These are phyloP conservation scores for Kondoa malvinella DNA, from an alignment of 768 basidiomycete genomes.

Conservation along the genomic window DNA sequence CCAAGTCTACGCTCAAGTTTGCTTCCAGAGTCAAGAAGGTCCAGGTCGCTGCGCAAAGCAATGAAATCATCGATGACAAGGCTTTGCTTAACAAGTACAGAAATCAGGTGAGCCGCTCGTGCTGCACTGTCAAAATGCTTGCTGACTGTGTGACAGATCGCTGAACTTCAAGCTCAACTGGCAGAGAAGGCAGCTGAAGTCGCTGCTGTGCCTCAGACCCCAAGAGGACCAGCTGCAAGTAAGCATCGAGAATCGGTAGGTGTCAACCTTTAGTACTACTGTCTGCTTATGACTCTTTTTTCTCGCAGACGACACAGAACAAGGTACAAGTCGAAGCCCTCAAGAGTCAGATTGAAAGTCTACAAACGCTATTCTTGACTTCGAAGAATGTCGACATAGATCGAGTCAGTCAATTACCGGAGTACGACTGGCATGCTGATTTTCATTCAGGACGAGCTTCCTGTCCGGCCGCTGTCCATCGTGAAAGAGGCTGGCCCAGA, in stretches of 20 bases:
- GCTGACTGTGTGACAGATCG: conserved; percentile 12
- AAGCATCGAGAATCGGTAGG: neutral
- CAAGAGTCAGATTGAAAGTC: conserved; percentile 21
- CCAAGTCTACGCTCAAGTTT: conserved; percentile 76
- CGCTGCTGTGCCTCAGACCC: conserved; percentile 13
- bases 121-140: neutral
- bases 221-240: neutral
- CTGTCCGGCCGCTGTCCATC: conserved; percentile 12
- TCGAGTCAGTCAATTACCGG: conserved; percentile 4
- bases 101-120: conserved; percentile 15
- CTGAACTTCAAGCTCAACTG: conserved; percentile 20
- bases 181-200: conserved; percentile 10
- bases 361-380: conserved; percentile 24
- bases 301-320: conserved; percentile 4
- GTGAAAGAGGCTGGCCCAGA: neutral
- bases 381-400: conserved; percentile 24
- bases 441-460: conserved; percentile 17
- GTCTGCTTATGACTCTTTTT: neutral
- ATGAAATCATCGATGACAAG: conserved; percentile 27
- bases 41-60: conserved; percentile 33
- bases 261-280: neutral
- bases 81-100: conserved; percentile 25
- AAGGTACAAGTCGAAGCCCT: conserved; percentile 16
- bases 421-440: neutral
- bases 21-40: conserved; percentile 86